phyloP scores from a whole-genome alignment of 306 rosid species.

The Calophaca sinica region DNA sequence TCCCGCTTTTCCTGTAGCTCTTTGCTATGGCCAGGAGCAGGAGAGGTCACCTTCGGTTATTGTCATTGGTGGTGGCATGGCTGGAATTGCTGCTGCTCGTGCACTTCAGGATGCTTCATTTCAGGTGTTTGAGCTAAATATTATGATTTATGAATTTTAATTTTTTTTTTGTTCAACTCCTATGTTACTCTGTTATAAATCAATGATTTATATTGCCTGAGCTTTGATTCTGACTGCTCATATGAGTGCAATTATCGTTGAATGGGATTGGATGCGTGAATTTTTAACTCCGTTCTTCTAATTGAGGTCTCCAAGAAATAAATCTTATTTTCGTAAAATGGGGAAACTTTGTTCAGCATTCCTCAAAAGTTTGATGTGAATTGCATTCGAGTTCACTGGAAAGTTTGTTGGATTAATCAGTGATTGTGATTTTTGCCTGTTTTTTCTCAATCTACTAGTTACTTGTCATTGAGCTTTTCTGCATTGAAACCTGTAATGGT shows the following conservation, averaged over 20 bases:
- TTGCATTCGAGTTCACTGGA: not conserved
- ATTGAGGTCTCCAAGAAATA: not conserved
- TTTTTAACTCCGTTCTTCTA: not conserved
- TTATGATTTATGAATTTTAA: not conserved
- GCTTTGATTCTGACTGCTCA: not conserved
- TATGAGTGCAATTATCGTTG: not conserved
- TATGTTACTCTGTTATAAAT: not conserved
- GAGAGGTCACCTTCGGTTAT: slow-evolving; percentile 89
- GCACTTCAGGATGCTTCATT: slow-evolving; percentile 92
- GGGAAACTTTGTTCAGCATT: not conserved
- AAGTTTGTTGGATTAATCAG: not conserved
- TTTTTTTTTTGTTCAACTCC: not conserved
- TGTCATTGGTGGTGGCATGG: slow-evolving; percentile 93
- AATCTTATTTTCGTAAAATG: not conserved
- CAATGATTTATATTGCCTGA: not conserved
- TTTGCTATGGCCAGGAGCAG: slow-evolving; percentile 63
- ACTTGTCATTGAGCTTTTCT: slow-evolving; percentile 2
- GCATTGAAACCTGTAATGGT: slow-evolving; percentile 2
- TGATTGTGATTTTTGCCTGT: slow-evolving; percentile 3
- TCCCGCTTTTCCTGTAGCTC: slow-evolving; percentile 51
- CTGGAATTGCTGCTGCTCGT: slow-evolving; percentile 96
- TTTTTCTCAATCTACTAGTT: slow-evolving; percentile 19
- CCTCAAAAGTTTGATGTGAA: not conserved
- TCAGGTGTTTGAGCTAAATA: slow-evolving; percentile 61
- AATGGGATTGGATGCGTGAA: not conserved